phyloP scores from a whole-genome alignment of 2,329 filamentous ascomycete species.

The Podosphaera aphanis region DNA sequence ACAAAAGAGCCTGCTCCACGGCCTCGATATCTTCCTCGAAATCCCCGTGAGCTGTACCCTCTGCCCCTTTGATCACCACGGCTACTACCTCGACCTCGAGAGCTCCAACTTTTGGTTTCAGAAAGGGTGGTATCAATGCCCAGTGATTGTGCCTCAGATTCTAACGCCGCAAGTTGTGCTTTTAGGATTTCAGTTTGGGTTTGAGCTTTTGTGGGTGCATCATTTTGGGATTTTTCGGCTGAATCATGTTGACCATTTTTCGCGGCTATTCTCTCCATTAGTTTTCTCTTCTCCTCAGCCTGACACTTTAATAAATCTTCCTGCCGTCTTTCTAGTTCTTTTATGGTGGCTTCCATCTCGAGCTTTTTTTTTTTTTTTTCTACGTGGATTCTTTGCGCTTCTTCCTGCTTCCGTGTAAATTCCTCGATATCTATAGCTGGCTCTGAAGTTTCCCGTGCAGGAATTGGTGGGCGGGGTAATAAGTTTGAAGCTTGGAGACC shows the following conservation, averaged over 20 bases:
- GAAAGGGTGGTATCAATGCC: slow-evolving; percentile 36
- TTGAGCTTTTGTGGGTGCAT: slow-evolving; percentile 9
- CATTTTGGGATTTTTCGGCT: slow-evolving; percentile 4
- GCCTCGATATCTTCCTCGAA: slow-evolving; percentile 23
- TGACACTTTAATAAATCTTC: slow-evolving; percentile 38
- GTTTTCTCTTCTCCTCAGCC: slow-evolving; percentile 36
- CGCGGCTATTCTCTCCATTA: slow-evolving; percentile 38
- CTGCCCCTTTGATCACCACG: slow-evolving; percentile 18
- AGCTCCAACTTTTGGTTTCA: slow-evolving; percentile 18
- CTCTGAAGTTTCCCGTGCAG: slow-evolving; percentile 9
- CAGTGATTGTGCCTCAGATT: slow-evolving; percentile 46
- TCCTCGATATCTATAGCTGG: slow-evolving; percentile 45
- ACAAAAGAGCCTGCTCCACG: slow-evolving; percentile 20
- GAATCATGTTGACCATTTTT: slow-evolving; percentile 18
- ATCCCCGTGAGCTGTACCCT: slow-evolving; percentile 18
- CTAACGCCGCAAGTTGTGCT: slow-evolving; percentile 46
- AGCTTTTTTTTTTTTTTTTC: slow-evolving; percentile 38
- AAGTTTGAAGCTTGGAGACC: too few relatives aligned
- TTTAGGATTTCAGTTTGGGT: slow-evolving; percentile 40
- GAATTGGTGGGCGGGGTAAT: slow-evolving; percentile 2
- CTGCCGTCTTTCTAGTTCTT: slow-evolving; percentile 41
- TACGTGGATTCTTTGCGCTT: slow-evolving; percentile 45
- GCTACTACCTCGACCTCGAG: slow-evolving; percentile 20
- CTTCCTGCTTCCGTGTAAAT: slow-evolving; percentile 42
- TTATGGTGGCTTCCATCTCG: slow-evolving; percentile 36